A percentile compares a stretch with the other conserved stretches of the same genome.
Conservation (phyloP, 2,329 filamentous ascomycete genomes). For the Bipolaris gigantea region DNA sequence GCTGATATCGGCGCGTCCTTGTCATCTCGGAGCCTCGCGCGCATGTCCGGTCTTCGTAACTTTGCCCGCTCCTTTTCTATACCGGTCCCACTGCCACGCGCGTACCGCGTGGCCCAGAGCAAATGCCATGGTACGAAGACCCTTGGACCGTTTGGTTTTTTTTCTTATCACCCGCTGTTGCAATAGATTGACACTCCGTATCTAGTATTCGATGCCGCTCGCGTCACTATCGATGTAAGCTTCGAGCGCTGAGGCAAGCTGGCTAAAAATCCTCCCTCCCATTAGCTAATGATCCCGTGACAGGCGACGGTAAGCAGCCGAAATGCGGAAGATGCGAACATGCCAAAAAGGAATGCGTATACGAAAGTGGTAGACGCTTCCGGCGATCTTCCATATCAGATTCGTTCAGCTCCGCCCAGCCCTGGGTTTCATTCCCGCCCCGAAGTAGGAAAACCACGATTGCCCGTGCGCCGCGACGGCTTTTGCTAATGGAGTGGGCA, state of each 20-base stretch:
- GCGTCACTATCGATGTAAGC: constrained; percentile 44
- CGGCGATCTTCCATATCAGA: constrained; percentile 41
- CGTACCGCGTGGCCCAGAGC: constrained; percentile 2
- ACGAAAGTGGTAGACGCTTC: constrained; percentile 42
- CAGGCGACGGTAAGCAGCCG: constrained; percentile 43
- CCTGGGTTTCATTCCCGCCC: constrained; percentile 42
- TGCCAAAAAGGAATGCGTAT: constrained; percentile 38
- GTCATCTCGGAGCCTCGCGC: constrained; percentile 9
- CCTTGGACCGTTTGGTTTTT: background rate
- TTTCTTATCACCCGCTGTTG: no score
- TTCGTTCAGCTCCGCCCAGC: constrained; percentile 35
- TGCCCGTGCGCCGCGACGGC: background rate
- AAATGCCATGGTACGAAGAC: constrained; percentile 41
- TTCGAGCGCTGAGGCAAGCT: background rate
- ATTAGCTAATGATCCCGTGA: constrained; percentile 17
- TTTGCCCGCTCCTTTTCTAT: constrained; percentile 8
- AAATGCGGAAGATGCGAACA: constrained; percentile 39
- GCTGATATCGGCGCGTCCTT: constrained; percentile 20
- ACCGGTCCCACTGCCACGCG: constrained; percentile 1
- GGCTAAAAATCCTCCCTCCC: no score
- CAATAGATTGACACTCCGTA: constrained; percentile 9
- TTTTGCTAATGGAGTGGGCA: constrained; percentile 13
- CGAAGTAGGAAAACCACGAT: constrained; percentile 23
- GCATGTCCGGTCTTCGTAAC: constrained; percentile 20
- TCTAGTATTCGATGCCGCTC: constrained; percentile 43